Conservation (phyloP, 2,329 filamentous ascomycete species). For the Talaromyces sp. region DNA sequence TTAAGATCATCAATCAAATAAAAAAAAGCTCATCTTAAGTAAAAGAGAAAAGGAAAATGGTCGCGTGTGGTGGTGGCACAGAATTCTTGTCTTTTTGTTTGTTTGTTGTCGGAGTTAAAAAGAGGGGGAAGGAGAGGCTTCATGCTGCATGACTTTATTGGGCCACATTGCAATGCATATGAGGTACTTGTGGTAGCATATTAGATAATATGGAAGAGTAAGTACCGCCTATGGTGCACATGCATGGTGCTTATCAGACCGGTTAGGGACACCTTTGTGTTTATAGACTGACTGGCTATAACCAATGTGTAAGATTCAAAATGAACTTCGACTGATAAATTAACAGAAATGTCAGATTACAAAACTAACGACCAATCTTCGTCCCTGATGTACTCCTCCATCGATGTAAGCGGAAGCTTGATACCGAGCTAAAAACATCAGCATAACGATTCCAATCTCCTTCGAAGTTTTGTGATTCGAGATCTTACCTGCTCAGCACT, state of each 20-base stretch:
- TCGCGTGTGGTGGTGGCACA: background rate
- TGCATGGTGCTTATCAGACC: background rate
- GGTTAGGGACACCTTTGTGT: background rate
- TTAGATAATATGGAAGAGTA: background rate
- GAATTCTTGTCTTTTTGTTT: background rate
- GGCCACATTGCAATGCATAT: constrained; percentile 3
- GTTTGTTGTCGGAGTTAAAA: background rate
- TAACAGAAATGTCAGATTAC: background rate
- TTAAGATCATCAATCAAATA: background rate
- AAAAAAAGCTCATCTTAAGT: background rate
- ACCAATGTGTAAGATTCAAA: background rate
- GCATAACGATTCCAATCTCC: background rate
- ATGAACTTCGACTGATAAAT: background rate
- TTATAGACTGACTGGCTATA: background rate
- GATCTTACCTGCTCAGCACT: background rate
- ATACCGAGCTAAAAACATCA: background rate
- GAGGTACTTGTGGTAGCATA: constrained; percentile 1
- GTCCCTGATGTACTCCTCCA: background rate
- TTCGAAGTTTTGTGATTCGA: background rate
- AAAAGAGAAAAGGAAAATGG: background rate
- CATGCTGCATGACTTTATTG: background rate
- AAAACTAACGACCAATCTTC: constrained; percentile 1
- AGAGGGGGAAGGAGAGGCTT: background rate
- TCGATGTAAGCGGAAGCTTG: constrained; percentile 1
- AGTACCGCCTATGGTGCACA: background rate